These are phyloP conservation scores for Komagataella mondaviorum DNA, from an alignment of 805 yeast species.

Conservation along the genomic window DNA sequence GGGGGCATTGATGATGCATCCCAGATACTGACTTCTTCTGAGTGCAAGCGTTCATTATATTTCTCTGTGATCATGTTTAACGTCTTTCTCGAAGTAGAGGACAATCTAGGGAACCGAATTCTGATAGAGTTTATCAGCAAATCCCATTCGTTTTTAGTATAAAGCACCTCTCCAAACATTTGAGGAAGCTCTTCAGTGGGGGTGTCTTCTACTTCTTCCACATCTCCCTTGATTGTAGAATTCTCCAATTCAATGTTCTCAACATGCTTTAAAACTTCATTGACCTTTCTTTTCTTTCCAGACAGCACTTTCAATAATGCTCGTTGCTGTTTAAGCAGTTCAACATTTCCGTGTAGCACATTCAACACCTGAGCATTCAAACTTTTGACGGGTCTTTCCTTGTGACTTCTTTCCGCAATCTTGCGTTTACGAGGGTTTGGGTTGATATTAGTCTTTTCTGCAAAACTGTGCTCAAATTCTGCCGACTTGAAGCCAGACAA, in stretches of 20 bases:
- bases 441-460: background rate
- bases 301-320: constrained; percentile 1
- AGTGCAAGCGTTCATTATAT: background rate
- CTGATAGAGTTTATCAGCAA: background rate
- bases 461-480: background rate
- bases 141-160: constrained; percentile 1
- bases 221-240: background rate
- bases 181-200: background rate
- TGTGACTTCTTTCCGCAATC: background rate
- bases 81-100: background rate
- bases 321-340: background rate
- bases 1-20: constrained; percentile 2
- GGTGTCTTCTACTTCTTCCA: background rate
- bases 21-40: background rate
- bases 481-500: background rate
- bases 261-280: constrained; percentile 1
- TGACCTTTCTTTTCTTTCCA: constrained; percentile 1
- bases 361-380: background rate
- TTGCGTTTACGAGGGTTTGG: background rate
- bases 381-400: background rate
- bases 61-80: background rate
- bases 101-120: background rate
- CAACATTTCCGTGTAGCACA: background rate
- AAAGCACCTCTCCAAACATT: background rate
- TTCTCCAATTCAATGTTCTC: constrained; percentile 1